Evolutionary conservation across 345 rosid genomes (phyloP), one percentile per base, ranked within the genome.

Genomic region (Acer saccharum): DNA sequence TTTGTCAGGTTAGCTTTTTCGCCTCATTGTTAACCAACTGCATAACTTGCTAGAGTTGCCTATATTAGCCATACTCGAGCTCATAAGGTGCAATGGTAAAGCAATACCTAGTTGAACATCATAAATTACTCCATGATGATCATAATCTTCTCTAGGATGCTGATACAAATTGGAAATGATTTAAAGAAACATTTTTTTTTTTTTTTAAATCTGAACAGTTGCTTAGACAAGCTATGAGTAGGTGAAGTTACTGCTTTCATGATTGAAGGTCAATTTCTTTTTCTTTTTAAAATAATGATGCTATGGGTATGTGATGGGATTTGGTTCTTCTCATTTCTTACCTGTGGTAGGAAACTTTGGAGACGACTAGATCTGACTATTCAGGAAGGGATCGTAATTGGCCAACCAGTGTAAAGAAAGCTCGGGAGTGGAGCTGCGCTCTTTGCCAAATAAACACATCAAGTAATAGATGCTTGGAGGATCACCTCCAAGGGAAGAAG

Each of bases 351-450:
- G 83, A 63, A 67, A 72, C 61, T 12, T 39, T 61, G 13, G 71
- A 50, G 58, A 21, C 72, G 48, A 21, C 68, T 50, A 69, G 62
- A 12, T 62, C 39, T 64, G 60, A 20, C 76, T 27, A 9, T 20
- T 14, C 12, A 13, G 73, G 32, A 69, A 61, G 23, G 7, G 29
- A 50, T 27, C 13, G 32, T 44, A 7, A 58, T 66, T n/a, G 64
- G 43, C 10, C 54, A 58, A 46, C 21, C 17, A 13, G 35, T 68
- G 55, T 57, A 16, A 75, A 70, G 64, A 75, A 76, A 64, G 75
- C 65, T 73, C 81, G 72, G 62, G 83, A 81, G 57, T 81, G 83
- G 85, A 81, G 88, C 44, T 83, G 83, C 67, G 78, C 78, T 12
- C 71, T 81, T 57, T 83, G 88, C 69, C 75, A 72, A 69, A 39